phyloP scores from a whole-genome alignment of 108 stramenopile genomes.

The Skeletonema marinoi region DNA sequence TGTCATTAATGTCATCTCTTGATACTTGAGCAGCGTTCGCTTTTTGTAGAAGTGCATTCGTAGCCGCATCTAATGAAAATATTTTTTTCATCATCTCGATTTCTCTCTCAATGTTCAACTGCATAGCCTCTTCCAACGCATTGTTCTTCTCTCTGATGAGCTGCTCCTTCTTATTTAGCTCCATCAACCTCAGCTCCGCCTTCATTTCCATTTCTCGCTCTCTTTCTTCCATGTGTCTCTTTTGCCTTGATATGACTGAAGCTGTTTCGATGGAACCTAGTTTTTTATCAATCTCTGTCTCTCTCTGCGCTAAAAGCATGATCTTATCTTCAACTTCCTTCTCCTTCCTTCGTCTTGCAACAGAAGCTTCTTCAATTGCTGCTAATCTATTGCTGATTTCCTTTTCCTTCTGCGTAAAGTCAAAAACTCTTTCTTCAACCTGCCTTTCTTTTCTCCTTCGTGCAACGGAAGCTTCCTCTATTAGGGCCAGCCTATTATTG shows the following conservation, averaged over 20 bases:
- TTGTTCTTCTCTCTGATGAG: not conserved
- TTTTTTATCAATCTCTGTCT: not conserved
- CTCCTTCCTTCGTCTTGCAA: not conserved
- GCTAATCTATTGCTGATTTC: not conserved
- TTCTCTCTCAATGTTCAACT: not conserved
- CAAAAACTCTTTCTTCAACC: not conserved
- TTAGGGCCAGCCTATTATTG: not conserved
- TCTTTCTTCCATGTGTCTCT: not conserved
- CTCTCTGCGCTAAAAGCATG: not conserved
- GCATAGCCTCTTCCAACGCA: conserved; percentile 8
- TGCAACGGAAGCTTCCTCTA: not conserved
- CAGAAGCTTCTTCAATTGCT: not conserved
- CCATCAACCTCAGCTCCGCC: not conserved
- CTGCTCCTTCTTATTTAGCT: not conserved
- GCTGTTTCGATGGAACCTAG: not conserved
- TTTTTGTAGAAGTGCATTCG: not conserved
- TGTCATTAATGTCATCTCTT: not conserved
- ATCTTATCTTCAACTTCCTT: not conserved
- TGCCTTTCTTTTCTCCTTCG: not conserved
- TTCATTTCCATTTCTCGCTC: not conserved
- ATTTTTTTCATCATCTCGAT: not conserved
- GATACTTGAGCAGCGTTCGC: not conserved
- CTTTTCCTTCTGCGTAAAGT: not conserved
- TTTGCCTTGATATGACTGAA: not conserved
- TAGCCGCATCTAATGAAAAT: conserved; percentile 4